phyloP scores from a whole-genome alignment of 768 basidiomycete genomes.

The Lactarius vividus region DNA sequence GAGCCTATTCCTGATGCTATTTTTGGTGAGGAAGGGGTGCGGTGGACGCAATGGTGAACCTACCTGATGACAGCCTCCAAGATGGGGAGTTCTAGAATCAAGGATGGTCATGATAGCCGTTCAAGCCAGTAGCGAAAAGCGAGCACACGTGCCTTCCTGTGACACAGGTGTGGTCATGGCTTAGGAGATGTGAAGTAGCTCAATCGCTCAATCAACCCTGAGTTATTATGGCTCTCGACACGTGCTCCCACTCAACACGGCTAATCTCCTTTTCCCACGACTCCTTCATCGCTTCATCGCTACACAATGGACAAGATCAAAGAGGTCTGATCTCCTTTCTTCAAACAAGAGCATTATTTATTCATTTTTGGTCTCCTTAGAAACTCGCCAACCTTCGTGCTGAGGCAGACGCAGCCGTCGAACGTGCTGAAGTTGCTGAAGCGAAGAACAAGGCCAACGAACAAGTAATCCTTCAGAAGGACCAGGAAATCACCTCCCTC shows the following conservation, averaged over 20 bases:
- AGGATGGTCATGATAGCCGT: neutral
- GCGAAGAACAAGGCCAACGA: conserved; percentile 75
- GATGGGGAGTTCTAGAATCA: conserved; percentile 76
- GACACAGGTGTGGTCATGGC: conserved; percentile 64
- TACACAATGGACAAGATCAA: conserved; percentile 49
- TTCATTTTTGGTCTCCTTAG: conserved; percentile 36
- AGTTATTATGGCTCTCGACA: neutral
- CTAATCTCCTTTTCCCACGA: conserved; percentile 25
- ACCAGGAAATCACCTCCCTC: conserved; percentile 84
- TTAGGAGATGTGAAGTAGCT: conserved; percentile 6
- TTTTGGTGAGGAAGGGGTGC: conserved; percentile 4
- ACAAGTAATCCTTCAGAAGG: conserved; percentile 71
- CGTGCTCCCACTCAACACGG: conserved; percentile 18
- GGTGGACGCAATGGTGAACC: neutral
- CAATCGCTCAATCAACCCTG: neutral
- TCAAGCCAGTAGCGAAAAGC: conserved; percentile 28
- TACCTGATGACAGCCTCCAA: conserved; percentile 94
- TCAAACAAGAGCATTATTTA: neutral
- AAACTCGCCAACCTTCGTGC: conserved; percentile 73
- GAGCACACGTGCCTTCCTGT: conserved; percentile 62
- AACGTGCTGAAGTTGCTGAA: conserved; percentile 87
- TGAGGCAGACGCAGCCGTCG: conserved; percentile 80
- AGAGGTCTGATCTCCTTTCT: conserved; percentile 35
- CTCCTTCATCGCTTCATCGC: neutral
- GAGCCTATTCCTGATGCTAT: conserved; percentile 89